phyloP scores from a whole-genome alignment of 495 filamentous ascomycete genomes.

The Xylaria castorea region DNA sequence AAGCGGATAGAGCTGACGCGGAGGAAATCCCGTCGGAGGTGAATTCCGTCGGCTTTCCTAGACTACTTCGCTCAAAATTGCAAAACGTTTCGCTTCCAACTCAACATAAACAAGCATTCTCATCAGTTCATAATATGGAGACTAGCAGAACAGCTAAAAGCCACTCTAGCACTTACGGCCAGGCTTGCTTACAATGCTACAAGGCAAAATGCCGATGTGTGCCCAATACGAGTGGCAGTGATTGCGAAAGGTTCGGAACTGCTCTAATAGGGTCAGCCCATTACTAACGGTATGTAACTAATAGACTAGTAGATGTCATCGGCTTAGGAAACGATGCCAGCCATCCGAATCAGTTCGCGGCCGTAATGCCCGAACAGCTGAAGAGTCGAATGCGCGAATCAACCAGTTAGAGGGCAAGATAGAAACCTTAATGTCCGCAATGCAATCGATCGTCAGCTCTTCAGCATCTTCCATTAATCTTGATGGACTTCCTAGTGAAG shows the following conservation, averaged over 20 bases:
- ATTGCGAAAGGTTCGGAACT: slow-evolving; percentile 52
- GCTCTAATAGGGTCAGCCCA: not conserved
- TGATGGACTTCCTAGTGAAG: not conserved
- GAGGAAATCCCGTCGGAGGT: slow-evolving; percentile 12
- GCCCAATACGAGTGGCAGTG: slow-evolving; percentile 36
- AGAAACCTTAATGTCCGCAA: slow-evolving; percentile 55
- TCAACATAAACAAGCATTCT: not conserved
- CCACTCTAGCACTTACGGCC: slow-evolving; percentile 41
- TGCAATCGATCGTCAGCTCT: slow-evolving; percentile 39
- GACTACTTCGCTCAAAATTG: not conserved
- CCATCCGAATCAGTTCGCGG: slow-evolving; percentile 47
- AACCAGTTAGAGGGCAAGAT: slow-evolving; percentile 60
- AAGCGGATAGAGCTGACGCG: not conserved
- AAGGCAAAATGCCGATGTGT: slow-evolving; percentile 56
- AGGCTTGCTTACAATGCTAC: slow-evolving; percentile 54
- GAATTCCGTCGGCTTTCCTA: slow-evolving; percentile 9
- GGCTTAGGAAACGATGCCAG: slow-evolving; percentile 54
- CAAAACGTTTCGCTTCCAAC: not conserved
- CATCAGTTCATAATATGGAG: not conserved
- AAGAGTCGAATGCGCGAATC: slow-evolving; percentile 37
- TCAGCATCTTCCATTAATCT: slow-evolving; percentile 13
- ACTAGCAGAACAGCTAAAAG: not conserved
- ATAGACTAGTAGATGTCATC: slow-evolving; percentile 48
- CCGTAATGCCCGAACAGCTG: slow-evolving; percentile 40
- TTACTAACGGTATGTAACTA: not conserved